Percentiles rank a stretch among this genome's conserved stretches.
Evolutionary conservation across 2,329 filamentous ascomycete genomes (phyloP).

Genomic region (Xylariaceae sp.): DNA sequence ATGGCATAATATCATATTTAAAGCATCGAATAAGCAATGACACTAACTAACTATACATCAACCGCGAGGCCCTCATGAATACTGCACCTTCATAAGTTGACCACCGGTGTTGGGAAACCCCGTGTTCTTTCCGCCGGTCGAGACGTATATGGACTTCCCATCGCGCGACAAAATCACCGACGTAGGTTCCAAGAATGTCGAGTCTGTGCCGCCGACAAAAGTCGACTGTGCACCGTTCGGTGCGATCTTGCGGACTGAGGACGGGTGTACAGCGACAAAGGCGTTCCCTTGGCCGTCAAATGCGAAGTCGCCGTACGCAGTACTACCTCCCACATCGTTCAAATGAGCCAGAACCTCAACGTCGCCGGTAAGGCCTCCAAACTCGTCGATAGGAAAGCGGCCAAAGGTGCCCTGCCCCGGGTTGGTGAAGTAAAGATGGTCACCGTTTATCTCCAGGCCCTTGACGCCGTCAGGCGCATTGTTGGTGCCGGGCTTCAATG

Average conservation of each 20-base stretch:
- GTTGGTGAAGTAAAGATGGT: constrained; percentile 26
- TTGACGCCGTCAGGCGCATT: constrained; percentile 17
- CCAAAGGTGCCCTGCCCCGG: constrained; percentile 18
- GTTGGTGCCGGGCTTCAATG: constrained; percentile 10
- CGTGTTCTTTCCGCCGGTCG: constrained; percentile 19
- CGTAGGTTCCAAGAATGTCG: constrained; percentile 18
- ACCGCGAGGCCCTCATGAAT: background rate
- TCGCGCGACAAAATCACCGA: constrained; percentile 18
- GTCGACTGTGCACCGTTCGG: constrained; percentile 15
- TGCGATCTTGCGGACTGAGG: constrained; percentile 21
- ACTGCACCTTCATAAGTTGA: constrained; percentile 15
- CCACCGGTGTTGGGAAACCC: constrained; percentile 12
- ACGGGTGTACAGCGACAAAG: constrained; percentile 20
- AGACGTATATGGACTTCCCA: constrained; percentile 20
- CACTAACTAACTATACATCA: too few species aligned
- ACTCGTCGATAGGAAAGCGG: constrained; percentile 16
- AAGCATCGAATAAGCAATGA: too few species aligned
- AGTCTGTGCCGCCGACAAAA: constrained; percentile 12
- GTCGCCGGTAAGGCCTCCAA: constrained; percentile 15
- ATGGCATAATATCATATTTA: too few species aligned
- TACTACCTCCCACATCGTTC: background rate
- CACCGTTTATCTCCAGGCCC: constrained; percentile 17
- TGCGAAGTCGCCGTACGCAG: constrained; percentile 18
- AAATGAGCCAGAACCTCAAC: constrained; percentile 19
- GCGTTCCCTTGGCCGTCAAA: constrained; percentile 21